phyloP scores from a whole-genome alignment of 352 stramenopile species.

The Hyaloperonospora brassicae region DNA sequence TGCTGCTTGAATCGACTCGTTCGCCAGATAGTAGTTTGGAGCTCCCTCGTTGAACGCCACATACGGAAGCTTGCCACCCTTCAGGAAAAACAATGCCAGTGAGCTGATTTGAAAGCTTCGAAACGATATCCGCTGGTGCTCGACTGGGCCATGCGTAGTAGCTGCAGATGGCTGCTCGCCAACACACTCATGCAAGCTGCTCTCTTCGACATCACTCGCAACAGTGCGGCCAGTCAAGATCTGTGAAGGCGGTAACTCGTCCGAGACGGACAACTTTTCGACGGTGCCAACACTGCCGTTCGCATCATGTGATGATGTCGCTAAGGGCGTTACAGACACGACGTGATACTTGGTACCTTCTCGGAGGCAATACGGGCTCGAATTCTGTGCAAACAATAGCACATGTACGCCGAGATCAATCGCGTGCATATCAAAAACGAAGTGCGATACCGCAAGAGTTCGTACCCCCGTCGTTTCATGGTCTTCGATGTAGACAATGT shows the following conservation, averaged over 20 bases:
- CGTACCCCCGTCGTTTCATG: constrained; percentile 50
- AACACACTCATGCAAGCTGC: constrained; percentile 20
- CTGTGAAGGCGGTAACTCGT: constrained; percentile 57
- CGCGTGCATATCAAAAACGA: not conserved
- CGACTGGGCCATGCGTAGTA: constrained; percentile 12
- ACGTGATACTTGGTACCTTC: constrained; percentile 69
- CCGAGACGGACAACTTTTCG: constrained; percentile 29
- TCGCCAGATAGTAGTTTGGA: constrained; percentile 72
- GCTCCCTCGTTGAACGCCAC: constrained; percentile 77
- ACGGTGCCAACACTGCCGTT: constrained; percentile 21
- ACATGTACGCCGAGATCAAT: constrained; percentile 1
- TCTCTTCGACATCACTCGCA: constrained; percentile 24
- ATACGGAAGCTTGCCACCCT: constrained; percentile 66
- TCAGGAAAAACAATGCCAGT: constrained; percentile 71
- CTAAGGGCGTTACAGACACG: constrained; percentile 57
- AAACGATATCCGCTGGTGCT: constrained; percentile 73
- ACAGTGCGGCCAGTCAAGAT: constrained; percentile 43
- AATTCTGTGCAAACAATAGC: constrained; percentile 16
- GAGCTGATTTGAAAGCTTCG: constrained; percentile 78
- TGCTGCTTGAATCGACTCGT: constrained; percentile 69
- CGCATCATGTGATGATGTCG: constrained; percentile 33
- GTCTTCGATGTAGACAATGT: constrained; percentile 79
- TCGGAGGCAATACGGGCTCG: constrained; percentile 63
- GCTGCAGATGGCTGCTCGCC: constrained; percentile 12
- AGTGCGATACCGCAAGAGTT: not conserved